Evolutionary conservation across 1,284 basidiomycete species (phyloP).

Genomic region (Leucocoprinus gongylophorus): DNA sequence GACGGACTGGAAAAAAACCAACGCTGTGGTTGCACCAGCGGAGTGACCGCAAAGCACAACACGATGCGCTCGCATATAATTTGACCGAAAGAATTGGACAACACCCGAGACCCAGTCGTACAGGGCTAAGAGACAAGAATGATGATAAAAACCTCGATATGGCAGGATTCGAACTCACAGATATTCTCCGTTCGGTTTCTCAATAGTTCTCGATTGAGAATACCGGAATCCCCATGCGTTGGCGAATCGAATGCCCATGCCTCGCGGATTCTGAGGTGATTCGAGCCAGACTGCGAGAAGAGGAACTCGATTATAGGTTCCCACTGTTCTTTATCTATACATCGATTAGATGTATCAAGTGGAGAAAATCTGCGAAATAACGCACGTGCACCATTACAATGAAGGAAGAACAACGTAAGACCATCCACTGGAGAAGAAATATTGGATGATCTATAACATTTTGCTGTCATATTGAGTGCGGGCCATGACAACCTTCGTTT

Average conservation of each 20-base stretch:
- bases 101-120: slow-evolving; percentile 37
- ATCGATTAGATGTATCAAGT: neutral
- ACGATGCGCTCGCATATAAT: slow-evolving; percentile 30
- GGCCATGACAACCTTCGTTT: slow-evolving; percentile 11
- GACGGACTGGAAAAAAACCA: slow-evolving; percentile 14
- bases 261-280: slow-evolving; percentile 33
- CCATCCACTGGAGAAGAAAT: slow-evolving; percentile 12
- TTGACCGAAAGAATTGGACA: slow-evolving; percentile 29
- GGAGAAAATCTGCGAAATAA: slow-evolving; percentile 1
- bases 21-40: slow-evolving; percentile 39
- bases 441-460: slow-evolving; percentile 18
- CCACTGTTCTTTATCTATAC: slow-evolving; percentile 48
- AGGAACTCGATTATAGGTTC: slow-evolving; percentile 37
- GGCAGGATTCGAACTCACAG: slow-evolving; percentile 26
- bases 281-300: slow-evolving; percentile 27
- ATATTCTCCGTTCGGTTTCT: slow-evolving; percentile 27
- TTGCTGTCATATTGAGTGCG: slow-evolving; percentile 20
- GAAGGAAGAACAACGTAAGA: slow-evolving; percentile 24
- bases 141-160: slow-evolving; percentile 12
- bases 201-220: slow-evolving; percentile 35
- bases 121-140: slow-evolving; percentile 25
- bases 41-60: slow-evolving; percentile 40
- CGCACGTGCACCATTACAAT: slow-evolving; percentile 30
- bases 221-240: slow-evolving; percentile 46
- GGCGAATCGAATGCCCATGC: slow-evolving; percentile 49